Base-by-base conservation (phyloP, 331 rosid species). In the Saraca asoca region DNA sequence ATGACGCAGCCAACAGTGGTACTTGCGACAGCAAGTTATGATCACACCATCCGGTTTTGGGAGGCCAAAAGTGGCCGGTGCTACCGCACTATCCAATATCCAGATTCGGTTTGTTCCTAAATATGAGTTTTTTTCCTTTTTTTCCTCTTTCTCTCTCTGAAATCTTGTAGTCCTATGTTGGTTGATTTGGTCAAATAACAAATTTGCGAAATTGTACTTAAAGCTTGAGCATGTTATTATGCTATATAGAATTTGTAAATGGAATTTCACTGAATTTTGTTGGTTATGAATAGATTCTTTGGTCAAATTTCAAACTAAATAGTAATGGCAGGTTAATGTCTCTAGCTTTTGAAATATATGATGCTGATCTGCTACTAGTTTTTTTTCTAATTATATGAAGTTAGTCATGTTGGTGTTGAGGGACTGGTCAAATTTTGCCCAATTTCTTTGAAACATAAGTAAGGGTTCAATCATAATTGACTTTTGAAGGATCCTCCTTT, bases 11-110 rank as follows among this genome's bases (percentile, higher is more conserved):
- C 95, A 20, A 83, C 92, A 12, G 99, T 94, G 76, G 77, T 94
- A 52, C 96, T 94, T 62, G 97, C 99, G 13, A 94, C 99, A 18
- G 96, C 97, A 5, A 88, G 97, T 78, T 94, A 94, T 80, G 99
- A 94, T 80, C 99, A 88, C 83, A 85, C 96, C 39, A 88, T 94
- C 82, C 91, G 91, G 46, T 94, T 94, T 75, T 94, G 99, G 99
- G 99, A 94, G 75, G 97, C 99, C 65, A 94, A 90, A 79, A 82
- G 97, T 60, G 97, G 97, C 58, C 97, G 96, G 12, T 94, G 99
- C 78, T 87, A 86, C 62, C 96, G 97, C 29, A 94, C 97, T 50
- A 94, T 94, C 62, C 96, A 88, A 43, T 88, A 88, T 75, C 99
- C 97, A 33, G 99, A 94, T 80, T 94, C 99, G 81, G 99, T 94